A percentile compares a stretch with the other conserved stretches of the same genome.
Evolutionary conservation across 2,329 filamentous ascomycete genomes (phyloP).

Genomic region (Sclerotinia nivalis): DNA sequence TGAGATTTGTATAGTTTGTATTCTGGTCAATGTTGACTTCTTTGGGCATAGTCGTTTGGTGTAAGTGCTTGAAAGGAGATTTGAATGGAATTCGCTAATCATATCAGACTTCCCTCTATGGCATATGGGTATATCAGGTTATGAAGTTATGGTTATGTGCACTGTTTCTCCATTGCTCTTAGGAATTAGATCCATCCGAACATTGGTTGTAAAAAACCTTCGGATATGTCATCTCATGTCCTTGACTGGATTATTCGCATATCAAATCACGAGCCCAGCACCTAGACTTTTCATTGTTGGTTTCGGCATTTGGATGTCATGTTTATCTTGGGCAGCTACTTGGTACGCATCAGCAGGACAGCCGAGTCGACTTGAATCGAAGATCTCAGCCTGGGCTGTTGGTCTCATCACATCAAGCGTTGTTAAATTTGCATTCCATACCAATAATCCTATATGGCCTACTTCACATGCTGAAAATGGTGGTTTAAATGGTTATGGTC

Average conservation of each 20-base stretch:
- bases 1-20: constrained; percentile 62
- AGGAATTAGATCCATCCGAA: constrained; percentile 67
- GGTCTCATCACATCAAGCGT: constrained; percentile 84
- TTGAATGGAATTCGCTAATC: constrained; percentile 25
- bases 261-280: constrained; percentile 70
- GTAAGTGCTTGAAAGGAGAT: constrained; percentile 54
- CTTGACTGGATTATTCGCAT: constrained; percentile 76
- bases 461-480: constrained; percentile 88
- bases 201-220: constrained; percentile 66
- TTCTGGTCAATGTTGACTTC: constrained; percentile 96
- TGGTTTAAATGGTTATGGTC: constrained; percentile 84
- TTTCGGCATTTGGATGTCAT: constrained; percentile 77
- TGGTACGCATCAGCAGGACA: constrained; percentile 77
- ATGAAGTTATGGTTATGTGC: constrained; percentile 84
- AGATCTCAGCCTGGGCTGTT: constrained; percentile 75
- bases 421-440: constrained; percentile 88
- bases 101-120: constrained; percentile 84
- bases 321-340: constrained; percentile 80
- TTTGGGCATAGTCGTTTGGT: constrained; percentile 89
- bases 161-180: constrained; percentile 81
- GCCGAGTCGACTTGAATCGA: constrained; percentile 74
- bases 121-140: constrained; percentile 99
- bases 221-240: constrained; percentile 74
- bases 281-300: constrained; percentile 78
- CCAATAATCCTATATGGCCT: constrained; percentile 97